Conservation (phyloP, 768 basidiomycete genomes). For the Xerocomellus dryophilus region DNA sequence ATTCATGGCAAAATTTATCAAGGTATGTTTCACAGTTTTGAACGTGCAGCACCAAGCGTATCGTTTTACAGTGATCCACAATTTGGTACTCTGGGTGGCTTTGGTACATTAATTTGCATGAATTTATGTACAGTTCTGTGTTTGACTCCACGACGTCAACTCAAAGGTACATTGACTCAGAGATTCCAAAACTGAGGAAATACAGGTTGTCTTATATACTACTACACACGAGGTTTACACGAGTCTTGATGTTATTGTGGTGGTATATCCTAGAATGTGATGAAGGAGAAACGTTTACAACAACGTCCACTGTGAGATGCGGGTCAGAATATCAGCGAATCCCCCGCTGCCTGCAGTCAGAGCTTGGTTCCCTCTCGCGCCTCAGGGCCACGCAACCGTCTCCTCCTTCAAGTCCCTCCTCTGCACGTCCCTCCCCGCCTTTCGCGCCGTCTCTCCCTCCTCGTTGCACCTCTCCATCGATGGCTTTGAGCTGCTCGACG, state of each 20-base stretch:
- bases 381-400: slow-evolving; percentile 5
- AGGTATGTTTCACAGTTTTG: slow-evolving; percentile 41
- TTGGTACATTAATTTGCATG: not conserved
- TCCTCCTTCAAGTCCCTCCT: slow-evolving; percentile 19
- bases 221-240: too few relatives aligned
- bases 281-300: too few relatives aligned
- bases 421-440: slow-evolving; percentile 11
- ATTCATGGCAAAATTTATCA: slow-evolving; percentile 92
- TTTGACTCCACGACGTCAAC: too few relatives aligned
- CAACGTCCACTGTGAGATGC: slow-evolving; percentile 29
- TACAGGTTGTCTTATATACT: too few relatives aligned
- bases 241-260: too few relatives aligned
- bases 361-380: slow-evolving; percentile 48
- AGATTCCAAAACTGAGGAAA: too few relatives aligned
- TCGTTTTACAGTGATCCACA: slow-evolving; percentile 4
- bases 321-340: slow-evolving; percentile 47
- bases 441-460: slow-evolving; percentile 1
- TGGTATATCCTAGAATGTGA: too few relatives aligned
- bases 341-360: slow-evolving; percentile 48
- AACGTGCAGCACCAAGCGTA: not conserved
- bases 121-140: too few relatives aligned
- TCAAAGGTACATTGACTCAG: too few relatives aligned
- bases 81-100: too few relatives aligned
- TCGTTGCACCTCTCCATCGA: slow-evolving; percentile 24
- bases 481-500: slow-evolving; percentile 29